These are phyloP conservation scores for Colletotrichum phormii DNA, from an alignment of 2,329 filamentous ascomycete species.

Conservation along the genomic window DNA sequence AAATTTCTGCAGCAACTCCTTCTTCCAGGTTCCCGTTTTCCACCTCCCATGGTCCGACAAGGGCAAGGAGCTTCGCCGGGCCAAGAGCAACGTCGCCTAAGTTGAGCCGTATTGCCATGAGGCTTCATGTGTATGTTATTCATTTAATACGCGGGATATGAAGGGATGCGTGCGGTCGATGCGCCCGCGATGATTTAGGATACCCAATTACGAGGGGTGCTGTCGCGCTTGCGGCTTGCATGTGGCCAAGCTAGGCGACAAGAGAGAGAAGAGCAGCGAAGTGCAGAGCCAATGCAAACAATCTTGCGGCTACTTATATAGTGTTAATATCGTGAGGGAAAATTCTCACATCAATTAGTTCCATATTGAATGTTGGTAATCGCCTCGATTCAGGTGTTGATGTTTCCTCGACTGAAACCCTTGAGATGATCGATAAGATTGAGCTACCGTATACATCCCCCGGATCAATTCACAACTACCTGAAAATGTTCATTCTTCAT, in stretches of 20 bases:
- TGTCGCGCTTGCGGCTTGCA: too few species aligned
- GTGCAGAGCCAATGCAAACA: not conserved
- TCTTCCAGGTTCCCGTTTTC: conserved; percentile 91
- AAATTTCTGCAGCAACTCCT: conserved; percentile 73
- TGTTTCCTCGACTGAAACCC: too few species aligned
- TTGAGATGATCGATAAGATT: too few species aligned
- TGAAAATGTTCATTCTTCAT: too few species aligned
- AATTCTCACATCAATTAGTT: too few species aligned
- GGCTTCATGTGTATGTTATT: not conserved
- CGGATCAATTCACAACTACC: too few species aligned
- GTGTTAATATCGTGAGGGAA: not conserved
- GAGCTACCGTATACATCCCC: too few species aligned
- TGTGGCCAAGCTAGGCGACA: not conserved
- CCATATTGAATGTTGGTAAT: too few species aligned
- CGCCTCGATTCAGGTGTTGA: too few species aligned
- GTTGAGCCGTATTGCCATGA: not conserved
- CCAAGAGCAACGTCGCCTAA: conserved; percentile 55
- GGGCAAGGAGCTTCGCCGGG: conserved; percentile 68
- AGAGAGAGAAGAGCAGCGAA: not conserved
- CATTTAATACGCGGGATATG: not conserved
- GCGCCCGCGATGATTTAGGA: not conserved
- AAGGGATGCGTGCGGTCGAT: not conserved
- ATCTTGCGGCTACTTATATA: not conserved
- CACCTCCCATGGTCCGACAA: conserved; percentile 96
- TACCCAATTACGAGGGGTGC: not conserved